phyloP scores from a whole-genome alignment of 768 basidiomycete genomes.

The Termitomyces titanicus region DNA sequence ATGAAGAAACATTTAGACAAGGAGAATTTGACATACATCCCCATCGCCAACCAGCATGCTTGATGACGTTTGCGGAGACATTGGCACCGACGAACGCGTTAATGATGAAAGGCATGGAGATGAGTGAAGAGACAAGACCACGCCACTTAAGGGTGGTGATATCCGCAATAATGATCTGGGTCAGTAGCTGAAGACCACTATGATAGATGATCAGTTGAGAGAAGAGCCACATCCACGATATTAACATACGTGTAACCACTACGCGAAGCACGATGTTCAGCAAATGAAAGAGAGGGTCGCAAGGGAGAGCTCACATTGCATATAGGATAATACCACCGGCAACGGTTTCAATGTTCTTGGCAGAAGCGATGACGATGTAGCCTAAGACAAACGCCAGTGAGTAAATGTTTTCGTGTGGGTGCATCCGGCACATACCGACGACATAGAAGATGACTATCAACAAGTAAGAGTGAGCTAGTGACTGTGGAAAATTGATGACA shows the following conservation, averaged over 20 bases:
- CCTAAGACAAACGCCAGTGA: constrained; percentile 24
- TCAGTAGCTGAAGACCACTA: constrained; percentile 60
- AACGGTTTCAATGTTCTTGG: constrained; percentile 39
- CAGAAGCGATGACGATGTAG: constrained; percentile 51
- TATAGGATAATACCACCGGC: constrained; percentile 57
- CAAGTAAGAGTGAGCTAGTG: not conserved
- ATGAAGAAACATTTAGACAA: not conserved
- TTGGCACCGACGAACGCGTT: constrained; percentile 67
- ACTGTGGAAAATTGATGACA: not conserved
- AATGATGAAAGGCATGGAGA: constrained; percentile 51
- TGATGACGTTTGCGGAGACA: constrained; percentile 43
- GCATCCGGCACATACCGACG: constrained; percentile 35
- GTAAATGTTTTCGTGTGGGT: not conserved
- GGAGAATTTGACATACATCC: constrained; percentile 46
- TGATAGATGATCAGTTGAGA: constrained; percentile 10
- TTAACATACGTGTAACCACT: constrained; percentile 58
- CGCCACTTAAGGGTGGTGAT: constrained; percentile 57
- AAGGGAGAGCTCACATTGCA: constrained; percentile 37
- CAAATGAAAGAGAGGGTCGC: constrained; percentile 11
- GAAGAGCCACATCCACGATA: constrained; percentile 10
- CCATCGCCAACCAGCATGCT: constrained; percentile 58
- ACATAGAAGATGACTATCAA: constrained; percentile 54
- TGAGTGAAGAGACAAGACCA: constrained; percentile 34
- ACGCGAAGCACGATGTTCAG: constrained; percentile 17
- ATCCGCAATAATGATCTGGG: constrained; percentile 61